Base-by-base conservation (phyloP, 2,329 filamentous ascomycete species). In the Curvularia spicifera region DNA sequence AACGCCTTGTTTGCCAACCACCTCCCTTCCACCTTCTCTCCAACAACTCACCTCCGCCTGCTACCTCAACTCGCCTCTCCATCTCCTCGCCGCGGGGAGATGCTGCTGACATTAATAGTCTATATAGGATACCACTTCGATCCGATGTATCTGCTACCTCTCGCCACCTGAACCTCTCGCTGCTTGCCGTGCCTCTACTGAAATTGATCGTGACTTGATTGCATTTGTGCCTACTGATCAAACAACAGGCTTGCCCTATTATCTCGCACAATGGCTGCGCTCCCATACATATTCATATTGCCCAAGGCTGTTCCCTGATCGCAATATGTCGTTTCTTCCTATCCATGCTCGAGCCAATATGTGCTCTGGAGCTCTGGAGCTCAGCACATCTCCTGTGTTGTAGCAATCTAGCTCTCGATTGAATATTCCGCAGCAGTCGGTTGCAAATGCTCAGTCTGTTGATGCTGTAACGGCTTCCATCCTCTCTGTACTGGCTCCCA, bases 11-110 rank as follows among this genome's bases (percentile, higher is more conserved):
- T 13, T 26, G 39, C 48, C 24, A 40, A 29, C 18, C 18, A 15
- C 49, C 40, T 29, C 35, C n/a, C 43, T 24, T 45, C 22, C 26
- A 15, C 53, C 28, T 44, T 40, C 40, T 40, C 39, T 26, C 40
- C 42, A 48, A 12, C 45, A 48, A 12, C 45, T 24, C 28, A 33
- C 29, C 29, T 8, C 13, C 2, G 29, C 29, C 29, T 47, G n/a
- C 28, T 31, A 10, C 44, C 9, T 13, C 15, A 18, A 15, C 12
- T 43, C 40, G 40, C 13, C 22, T 24, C 24, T 10, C 20, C 4
- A 26, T 12, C 40, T 43, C 20, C 12, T 24, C 40, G 22, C 40
- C 33, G 4, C 13, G 33, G 13, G 13, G 33, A 35, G 33, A 5
- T 35, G 13, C 33, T 15, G 13, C 13, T 35, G 3, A 15, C 15